Base-by-base conservation (phyloP, 1,139 yeast species). In the Magnusiomyces tetraspermus region DNA sequence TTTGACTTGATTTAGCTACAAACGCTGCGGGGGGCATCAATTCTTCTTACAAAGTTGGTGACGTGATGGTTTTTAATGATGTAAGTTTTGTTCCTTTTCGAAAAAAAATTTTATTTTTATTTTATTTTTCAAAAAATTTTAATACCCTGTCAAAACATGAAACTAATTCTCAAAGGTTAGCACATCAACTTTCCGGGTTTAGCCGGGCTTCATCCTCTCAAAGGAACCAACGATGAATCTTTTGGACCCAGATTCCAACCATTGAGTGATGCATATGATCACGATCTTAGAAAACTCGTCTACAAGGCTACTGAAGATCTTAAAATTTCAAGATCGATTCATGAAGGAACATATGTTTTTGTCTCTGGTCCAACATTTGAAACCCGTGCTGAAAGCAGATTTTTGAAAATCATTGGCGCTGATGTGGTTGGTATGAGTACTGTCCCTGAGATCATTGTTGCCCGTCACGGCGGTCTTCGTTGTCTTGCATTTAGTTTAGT, bases 341-440 rank as follows among this genome's bases (percentile, higher is more conserved):
- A 86, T 62, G 97, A 92, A 67, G 98, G 97, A 31, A 80, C 83
- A 0, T 92, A 92, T 63, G 79, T 79, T 49, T 90, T 79, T 67
- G 96, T 85, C 3, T 80, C 94, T 2, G 98, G 98, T 0, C 97
- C 98, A 2, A 87, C 97, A 0, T 92, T 84, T 67, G 98, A 92
- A 70, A 79, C 90, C 6, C 76, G 97, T 61, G 96, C 97, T 0
- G 97, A 92, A 69, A 85, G 85, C n/a, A 75, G 96, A 55, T 76
- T 83, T 76, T 73, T 90, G 48, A 71, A 80, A 57, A 61, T 73
- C 11, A 61, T 85, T 47, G 97, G 97, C 6, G 97, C 89, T 48
- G 97, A 92, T 68, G 87, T 95, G 0, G 97, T 90, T 4, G 98
- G 98, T 2, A 92, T 92, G 98, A 85, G 96, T 55, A 92, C 97